phyloP scores from a whole-genome alignment of 768 basidiomycete genomes.

The Agrocybe pediades region DNA sequence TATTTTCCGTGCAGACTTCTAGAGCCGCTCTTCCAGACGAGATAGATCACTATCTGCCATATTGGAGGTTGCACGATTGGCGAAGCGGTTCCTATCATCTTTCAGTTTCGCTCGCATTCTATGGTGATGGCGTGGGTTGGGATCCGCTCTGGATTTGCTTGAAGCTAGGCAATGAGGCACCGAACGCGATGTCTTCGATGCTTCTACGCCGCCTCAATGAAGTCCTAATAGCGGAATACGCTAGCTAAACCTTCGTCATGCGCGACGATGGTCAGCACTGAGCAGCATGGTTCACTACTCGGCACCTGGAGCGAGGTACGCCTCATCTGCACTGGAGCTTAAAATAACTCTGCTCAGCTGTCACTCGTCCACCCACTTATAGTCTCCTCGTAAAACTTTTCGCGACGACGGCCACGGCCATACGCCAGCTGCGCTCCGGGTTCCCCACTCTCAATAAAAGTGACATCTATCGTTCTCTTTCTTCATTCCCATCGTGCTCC shows the following conservation, averaged over 20 bases:
- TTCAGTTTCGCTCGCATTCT: background rate
- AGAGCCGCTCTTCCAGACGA: background rate
- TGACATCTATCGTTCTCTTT: background rate
- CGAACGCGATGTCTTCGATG: too few relatives aligned
- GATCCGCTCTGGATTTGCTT: too few relatives aligned
- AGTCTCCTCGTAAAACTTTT: background rate
- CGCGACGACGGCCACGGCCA: background rate
- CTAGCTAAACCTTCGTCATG: background rate
- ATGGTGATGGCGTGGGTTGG: too few relatives aligned
- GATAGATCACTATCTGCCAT: background rate
- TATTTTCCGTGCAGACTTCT: background rate
- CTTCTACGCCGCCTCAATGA: too few relatives aligned
- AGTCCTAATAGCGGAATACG: too few relatives aligned
- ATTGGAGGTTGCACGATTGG: background rate
- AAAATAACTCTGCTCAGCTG: background rate
- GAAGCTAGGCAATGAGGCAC: too few relatives aligned
- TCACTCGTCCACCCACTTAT: background rate
- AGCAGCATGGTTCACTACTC: background rate
- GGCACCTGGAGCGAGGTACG: background rate
- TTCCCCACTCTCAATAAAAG: background rate
- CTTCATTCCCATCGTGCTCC: background rate
- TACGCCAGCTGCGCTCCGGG: background rate
- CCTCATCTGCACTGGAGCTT: background rate
- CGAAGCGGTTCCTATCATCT: background rate
- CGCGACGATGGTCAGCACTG: background rate